Evolutionary conservation across 1,139 yeast species (phyloP).

Genomic region (Entelexis sorbosivorans): DNA sequence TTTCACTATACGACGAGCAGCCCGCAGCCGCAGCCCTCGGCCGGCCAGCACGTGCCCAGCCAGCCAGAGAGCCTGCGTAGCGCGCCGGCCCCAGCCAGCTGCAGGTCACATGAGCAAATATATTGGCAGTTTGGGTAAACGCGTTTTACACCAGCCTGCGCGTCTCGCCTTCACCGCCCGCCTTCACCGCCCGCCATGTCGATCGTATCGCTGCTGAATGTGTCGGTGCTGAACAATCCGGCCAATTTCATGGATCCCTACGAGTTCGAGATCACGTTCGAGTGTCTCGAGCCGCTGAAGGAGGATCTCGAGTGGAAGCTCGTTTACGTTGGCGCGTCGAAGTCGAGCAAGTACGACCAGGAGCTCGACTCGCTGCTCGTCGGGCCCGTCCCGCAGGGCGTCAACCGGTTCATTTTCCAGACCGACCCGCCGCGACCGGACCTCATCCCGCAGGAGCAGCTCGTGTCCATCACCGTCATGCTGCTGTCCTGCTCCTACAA

Average conservation of each 20-base stretch:
- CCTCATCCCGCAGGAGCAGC: constrained; percentile 85
- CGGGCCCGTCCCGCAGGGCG: constrained; percentile 97
- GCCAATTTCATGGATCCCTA: constrained; percentile 89
- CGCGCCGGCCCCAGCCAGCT: too few species aligned
- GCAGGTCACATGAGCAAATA: not conserved
- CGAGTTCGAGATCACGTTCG: constrained; percentile 93
- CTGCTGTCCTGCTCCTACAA: constrained; percentile 84
- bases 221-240: constrained; percentile 87
- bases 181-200: constrained; percentile 64
- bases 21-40: not conserved
- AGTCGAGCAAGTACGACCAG: constrained; percentile 77
- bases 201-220: constrained; percentile 82
- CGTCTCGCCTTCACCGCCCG: not conserved
- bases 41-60: too few species aligned
- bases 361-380: constrained; percentile 89
- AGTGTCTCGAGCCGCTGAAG: constrained; percentile 83
- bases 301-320: constrained; percentile 95
- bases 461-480: constrained; percentile 90
- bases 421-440: constrained; percentile 98
- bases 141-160: not conserved
- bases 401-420: constrained; percentile 79
- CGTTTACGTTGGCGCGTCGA: constrained; percentile 67
- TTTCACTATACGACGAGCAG: not conserved
- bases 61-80: too few species aligned
- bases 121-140: not conserved